phyloP scores from a whole-genome alignment of 768 basidiomycete species.

The Tulasnella sp. region DNA sequence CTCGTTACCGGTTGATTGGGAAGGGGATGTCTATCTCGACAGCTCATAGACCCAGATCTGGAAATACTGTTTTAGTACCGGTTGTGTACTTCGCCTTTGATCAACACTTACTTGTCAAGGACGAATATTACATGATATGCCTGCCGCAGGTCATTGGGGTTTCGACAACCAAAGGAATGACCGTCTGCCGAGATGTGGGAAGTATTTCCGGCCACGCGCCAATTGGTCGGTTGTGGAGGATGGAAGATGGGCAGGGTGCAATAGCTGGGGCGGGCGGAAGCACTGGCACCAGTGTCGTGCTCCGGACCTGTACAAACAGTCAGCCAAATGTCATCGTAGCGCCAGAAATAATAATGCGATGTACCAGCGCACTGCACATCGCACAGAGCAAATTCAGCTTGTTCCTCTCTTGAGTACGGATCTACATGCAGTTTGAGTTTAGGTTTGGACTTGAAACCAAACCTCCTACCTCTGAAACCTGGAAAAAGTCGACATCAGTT shows the following conservation, averaged over 20 bases:
- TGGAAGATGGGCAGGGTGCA: constrained; percentile 47
- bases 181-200: constrained; percentile 47
- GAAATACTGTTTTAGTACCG: not conserved
- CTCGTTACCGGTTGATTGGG: constrained; percentile 32
- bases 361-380: constrained; percentile 23
- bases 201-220: constrained; percentile 25
- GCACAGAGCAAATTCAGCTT: constrained; percentile 43
- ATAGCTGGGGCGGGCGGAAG: constrained; percentile 38
- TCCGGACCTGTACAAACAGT: constrained; percentile 33
- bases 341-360: not conserved
- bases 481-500: too few relatives aligned
- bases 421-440: constrained; percentile 28
- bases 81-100: not conserved
- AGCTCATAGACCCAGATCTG: constrained; percentile 43
- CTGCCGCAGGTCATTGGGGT: constrained; percentile 40
- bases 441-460: not conserved
- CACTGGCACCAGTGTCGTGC: constrained; percentile 32
- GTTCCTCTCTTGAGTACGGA: constrained; percentile 49
- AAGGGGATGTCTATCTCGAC: constrained; percentile 34
- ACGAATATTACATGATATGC: constrained; percentile 42
- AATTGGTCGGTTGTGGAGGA: constrained; percentile 25
- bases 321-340: not conserved
- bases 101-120: constrained; percentile 34
- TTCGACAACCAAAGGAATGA: constrained; percentile 41
- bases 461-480: constrained; percentile 9